Evolutionary conservation across 768 basidiomycete genomes (phyloP).

Genomic region (Leccinum variicolor): DNA sequence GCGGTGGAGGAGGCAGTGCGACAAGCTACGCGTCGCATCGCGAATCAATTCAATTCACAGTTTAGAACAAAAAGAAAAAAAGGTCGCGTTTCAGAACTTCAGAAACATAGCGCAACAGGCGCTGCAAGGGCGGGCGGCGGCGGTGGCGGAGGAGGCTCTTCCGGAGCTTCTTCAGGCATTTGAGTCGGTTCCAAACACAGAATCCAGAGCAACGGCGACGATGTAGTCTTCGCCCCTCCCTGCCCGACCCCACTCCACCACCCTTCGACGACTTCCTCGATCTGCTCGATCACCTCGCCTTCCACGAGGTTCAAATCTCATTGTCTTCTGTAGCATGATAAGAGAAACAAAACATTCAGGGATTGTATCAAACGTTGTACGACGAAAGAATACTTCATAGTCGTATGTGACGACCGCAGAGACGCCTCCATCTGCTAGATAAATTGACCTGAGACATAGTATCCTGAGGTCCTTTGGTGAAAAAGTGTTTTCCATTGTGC

Average conservation of each 20-base stretch:
- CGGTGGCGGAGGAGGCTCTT: conserved; percentile 46
- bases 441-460: too few relatives aligned
- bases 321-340: conserved; percentile 86
- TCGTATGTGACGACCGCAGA: too few relatives aligned
- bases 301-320: conserved; percentile 76
- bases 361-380: too few relatives aligned
- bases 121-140: conserved; percentile 33
- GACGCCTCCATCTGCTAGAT: too few relatives aligned
- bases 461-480: too few relatives aligned
- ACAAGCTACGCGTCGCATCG: conserved; percentile 27
- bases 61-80: too few relatives aligned
- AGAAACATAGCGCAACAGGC: conserved; percentile 39
- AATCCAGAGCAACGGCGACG: neutral
- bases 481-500: too few relatives aligned
- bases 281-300: conserved; percentile 77
- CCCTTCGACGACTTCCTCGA: conserved; percentile 82
- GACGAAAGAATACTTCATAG: too few relatives aligned
- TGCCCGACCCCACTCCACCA: conserved; percentile 87
- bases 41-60: neutral
- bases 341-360: too few relatives aligned
- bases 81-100: neutral
- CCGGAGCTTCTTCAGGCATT: conserved; percentile 35
- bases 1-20: conserved; percentile 37
- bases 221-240: conserved; percentile 52
- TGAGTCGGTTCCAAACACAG: neutral